These are phyloP conservation scores for Chaetomidium leptoderma DNA, from an alignment of 495 filamentous ascomycete species.

Conservation along the genomic window DNA sequence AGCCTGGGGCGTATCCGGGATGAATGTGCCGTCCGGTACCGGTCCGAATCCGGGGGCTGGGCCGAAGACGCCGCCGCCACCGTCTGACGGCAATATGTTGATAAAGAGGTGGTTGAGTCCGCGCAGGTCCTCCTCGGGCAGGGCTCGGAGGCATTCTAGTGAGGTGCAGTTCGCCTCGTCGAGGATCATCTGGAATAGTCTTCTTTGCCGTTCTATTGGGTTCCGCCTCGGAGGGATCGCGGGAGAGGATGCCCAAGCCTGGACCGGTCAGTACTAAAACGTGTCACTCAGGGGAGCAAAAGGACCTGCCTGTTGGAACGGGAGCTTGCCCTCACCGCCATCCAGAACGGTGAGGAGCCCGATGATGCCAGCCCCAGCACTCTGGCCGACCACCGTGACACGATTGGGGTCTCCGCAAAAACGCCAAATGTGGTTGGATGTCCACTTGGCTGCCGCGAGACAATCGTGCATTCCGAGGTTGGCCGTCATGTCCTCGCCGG, in stretches of 20 bases:
- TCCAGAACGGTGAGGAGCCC: not conserved
- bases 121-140: not conserved
- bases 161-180: conserved; percentile 8
- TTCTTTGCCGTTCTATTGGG: not conserved
- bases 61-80: conserved; percentile 10
- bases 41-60: conserved; percentile 7
- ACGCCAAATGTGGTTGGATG: not conserved
- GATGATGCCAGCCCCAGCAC: conserved; percentile 13
- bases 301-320: conserved; percentile 10
- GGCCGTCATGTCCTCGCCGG: conserved; percentile 3
- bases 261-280: too few species aligned
- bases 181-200: not conserved
- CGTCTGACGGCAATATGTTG: not conserved
- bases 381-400: conserved; percentile 12
- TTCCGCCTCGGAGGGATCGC: not conserved
- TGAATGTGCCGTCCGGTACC: conserved; percentile 2
- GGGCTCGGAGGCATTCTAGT: not conserved
- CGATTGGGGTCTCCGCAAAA: conserved; percentile 6
- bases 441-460: conserved; percentile 14
- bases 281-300: too few species aligned
- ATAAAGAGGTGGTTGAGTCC: conserved; percentile 8
- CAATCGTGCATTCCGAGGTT: conserved; percentile 15
- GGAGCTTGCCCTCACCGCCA: conserved; percentile 9
- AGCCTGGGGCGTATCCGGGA: conserved; percentile 7
- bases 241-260: not conserved